A percentile compares a stretch with the other conserved stretches of the same genome.
Conservation (phyloP, 257 asterid species). For the Nicotiana otophora region DNA sequence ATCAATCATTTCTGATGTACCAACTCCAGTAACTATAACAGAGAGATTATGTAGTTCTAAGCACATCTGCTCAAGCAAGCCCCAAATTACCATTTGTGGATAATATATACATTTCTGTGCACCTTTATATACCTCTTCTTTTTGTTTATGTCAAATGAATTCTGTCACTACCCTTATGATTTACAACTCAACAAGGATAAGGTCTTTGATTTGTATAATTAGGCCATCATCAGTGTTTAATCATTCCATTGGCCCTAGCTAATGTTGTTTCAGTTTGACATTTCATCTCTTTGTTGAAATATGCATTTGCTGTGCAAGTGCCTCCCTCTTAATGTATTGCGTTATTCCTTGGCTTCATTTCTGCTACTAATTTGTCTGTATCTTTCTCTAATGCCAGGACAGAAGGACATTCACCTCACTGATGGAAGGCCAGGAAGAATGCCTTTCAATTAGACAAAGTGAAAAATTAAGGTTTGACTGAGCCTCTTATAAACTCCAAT, state of each 20-base stretch:
- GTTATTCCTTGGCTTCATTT: neutral
- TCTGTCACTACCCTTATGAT: neutral
- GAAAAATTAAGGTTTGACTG: constrained; percentile 3
- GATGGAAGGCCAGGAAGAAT: constrained; percentile 17
- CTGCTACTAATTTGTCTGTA: neutral
- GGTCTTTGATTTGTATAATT: neutral
- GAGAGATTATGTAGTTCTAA: neutral
- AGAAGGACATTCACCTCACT: constrained; percentile 23
- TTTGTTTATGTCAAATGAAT: neutral
- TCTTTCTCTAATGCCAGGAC: constrained; percentile 18
- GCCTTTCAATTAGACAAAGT: neutral
- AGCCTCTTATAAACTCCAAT: neutral
- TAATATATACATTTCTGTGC: neutral
- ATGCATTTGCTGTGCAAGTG: neutral
- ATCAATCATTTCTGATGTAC: neutral
- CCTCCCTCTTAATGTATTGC: neutral
- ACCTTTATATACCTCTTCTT: neutral
- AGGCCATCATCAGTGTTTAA: neutral
- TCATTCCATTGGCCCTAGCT: neutral
- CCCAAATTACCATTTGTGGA: neutral
- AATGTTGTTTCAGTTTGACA: neutral
- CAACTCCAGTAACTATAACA: neutral
- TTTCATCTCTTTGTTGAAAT: neutral
- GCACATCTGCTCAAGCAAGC: neutral
- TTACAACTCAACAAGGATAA: neutral